A percentile compares a stretch with the other conserved stretches of the same genome.
phyloP scores from a whole-genome alignment of 768 basidiomycete genomes.

The Tephrocybe sp. region DNA sequence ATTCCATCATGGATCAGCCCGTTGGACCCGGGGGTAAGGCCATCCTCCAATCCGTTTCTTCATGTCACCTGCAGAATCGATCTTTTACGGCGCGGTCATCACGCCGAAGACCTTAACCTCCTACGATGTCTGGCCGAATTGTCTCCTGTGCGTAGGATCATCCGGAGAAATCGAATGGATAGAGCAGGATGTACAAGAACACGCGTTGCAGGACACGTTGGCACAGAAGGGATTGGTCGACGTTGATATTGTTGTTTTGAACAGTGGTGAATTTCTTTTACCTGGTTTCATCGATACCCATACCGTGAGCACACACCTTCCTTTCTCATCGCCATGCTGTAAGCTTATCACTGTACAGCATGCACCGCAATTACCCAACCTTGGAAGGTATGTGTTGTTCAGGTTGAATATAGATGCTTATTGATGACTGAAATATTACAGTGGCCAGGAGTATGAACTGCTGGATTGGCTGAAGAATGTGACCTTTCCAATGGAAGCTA shows the following conservation, averaged over 20 bases:
- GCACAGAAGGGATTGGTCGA: constrained; percentile 47
- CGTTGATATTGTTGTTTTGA: constrained; percentile 40
- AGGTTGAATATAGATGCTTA: not conserved
- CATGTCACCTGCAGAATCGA: constrained; percentile 12
- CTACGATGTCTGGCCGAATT: constrained; percentile 46
- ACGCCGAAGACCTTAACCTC: constrained; percentile 44
- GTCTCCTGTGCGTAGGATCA: constrained; percentile 51
- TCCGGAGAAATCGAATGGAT: constrained; percentile 67
- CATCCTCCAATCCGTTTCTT: not conserved
- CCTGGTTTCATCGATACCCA: constrained; percentile 93
- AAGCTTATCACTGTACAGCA: constrained; percentile 41
- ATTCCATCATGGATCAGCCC: too few species aligned
- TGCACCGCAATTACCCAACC: constrained; percentile 77
- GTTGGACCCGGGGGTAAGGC: too few species aligned
- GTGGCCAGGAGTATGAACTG: constrained; percentile 83
- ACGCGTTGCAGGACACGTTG: constrained; percentile 48
- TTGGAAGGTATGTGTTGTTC: constrained; percentile 48
- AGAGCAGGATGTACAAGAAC: constrained; percentile 50
- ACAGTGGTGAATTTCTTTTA: constrained; percentile 65
- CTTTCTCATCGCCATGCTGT: not conserved
- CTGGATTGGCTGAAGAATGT: constrained; percentile 83
- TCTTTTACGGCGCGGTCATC: constrained; percentile 55
- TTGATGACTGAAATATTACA: constrained; percentile 23
- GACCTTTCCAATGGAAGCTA: constrained; percentile 87
- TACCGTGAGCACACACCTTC: constrained; percentile 51